Base-by-base conservation (phyloP, 2,329 filamentous ascomycete species). In the Penicillium sp. region DNA sequence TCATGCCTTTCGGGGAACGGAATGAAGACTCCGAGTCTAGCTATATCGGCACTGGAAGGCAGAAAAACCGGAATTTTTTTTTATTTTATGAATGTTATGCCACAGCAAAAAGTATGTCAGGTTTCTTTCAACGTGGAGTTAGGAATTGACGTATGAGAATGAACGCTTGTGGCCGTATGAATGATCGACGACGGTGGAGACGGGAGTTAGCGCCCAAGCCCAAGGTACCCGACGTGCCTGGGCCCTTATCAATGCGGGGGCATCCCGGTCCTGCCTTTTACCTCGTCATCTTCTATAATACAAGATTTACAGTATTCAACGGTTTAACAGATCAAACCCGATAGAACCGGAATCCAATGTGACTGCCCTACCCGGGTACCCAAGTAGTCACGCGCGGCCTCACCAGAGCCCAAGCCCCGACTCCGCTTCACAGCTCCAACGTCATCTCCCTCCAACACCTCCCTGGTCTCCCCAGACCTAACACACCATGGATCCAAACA, bases 401-500 rank as follows among this genome's bases (percentile, higher is more conserved):
- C 47, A 47, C 44, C 24, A 48, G 51, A 41, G 16, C 35, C 39
- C 22, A 10, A 48, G 20, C 40, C 20, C 40, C 41, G 24, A 40
- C 35, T 44, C 42, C 35, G 28, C 33, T 45, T 48, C 25, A 39
- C 47, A 36, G 36, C 45, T 40, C 25, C 36, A 33, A 44, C 44
- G 44, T 48, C 52, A 54, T 28, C 39, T 48, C 31, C 51, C 18
- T 46, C 50, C 27, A 28, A 33, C 35, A 36, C n/a, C 47, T 40
- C 40, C 16, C 28, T 54, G 36, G 8, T 66, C 66, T 7, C 36
- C 36, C 14, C 36, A 28, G 27, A 20, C 18, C 36, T 8, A 46
- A 20, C 33, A 39, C 35, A 33, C 30, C 38, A 64, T 63, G 68
- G 63, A 64, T 45, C 47, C 61, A 6, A 53, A 55, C 14, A 63